phyloP scores from a whole-genome alignment of 176 grass and related monocot species.

The Hordeum vulgare region DNA sequence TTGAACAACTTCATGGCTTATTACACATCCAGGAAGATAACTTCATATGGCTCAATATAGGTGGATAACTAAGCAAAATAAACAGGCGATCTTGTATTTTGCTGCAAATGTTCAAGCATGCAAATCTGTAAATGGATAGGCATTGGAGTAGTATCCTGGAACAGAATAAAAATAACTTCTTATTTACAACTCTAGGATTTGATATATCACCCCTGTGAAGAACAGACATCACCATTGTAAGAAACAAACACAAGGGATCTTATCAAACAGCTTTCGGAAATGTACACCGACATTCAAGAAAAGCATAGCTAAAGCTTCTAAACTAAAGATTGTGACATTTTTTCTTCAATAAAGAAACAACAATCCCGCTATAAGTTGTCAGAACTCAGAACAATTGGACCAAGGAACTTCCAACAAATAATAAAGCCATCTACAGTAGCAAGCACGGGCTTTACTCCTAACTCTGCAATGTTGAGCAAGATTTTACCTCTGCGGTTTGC shows the following conservation, averaged over 20 bases:
- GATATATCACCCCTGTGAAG: neutral
- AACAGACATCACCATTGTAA: neutral
- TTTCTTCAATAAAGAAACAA: slow-evolving; percentile 27
- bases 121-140: neutral
- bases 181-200: slow-evolving; percentile 25
- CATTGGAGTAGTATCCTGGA: slow-evolving; percentile 6
- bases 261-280: slow-evolving; percentile 25
- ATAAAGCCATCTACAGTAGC: slow-evolving; percentile 31
- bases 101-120: neutral
- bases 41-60: neutral
- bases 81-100: neutral
- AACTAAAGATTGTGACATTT: slow-evolving; percentile 27
- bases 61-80: neutral
- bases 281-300: slow-evolving; percentile 23
- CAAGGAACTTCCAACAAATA: slow-evolving; percentile 18
- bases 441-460: slow-evolving; percentile 26
- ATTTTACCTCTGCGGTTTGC: slow-evolving; percentile 44
- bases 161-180: slow-evolving; percentile 22
- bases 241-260: slow-evolving; percentile 3
- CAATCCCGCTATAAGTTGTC: slow-evolving; percentile 25
- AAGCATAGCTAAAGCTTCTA: neutral
- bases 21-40: neutral
- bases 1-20: neutral
- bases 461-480: slow-evolving; percentile 14
- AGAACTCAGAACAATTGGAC: slow-evolving; percentile 24